Evolutionary conservation across 768 basidiomycete species (phyloP), one percentile per base, ranked within the genome.

Genomic region (Leccinum longicurvipes): DNA sequence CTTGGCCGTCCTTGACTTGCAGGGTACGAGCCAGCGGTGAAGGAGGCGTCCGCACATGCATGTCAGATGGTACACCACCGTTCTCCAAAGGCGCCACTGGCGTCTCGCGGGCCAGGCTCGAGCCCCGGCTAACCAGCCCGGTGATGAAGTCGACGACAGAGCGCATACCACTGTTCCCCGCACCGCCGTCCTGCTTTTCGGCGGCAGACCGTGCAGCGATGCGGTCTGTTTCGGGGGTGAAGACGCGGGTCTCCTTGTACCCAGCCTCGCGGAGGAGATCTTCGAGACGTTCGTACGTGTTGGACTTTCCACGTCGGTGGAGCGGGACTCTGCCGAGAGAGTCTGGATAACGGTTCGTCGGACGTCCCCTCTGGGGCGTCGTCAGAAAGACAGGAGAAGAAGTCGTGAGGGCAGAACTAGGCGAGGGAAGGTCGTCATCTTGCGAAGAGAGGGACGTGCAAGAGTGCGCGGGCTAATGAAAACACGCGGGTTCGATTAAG

Each of bases 191-290:
- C 32, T 51, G 59, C 31, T 63, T 69, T 59, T 54, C 64, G 9
- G 50, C 14, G 12, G 70, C 66, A 11, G 65, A 66, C 21, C 65
- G 63, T 39, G 39, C n/a, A 24, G 68, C 74, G 17, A 67, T 64
- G 36, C 81, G 79, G 56, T 92, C 89, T 4, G 79, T 75, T 70
- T 93, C 91, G 8, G 93, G 93, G 0, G 93, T 94, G 63, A 91
- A 89, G 11, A 97, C 80, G 42, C 93, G 82, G 3, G 92, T 94
- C 67, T 96, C 93, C 69, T 92, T 93, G 77, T 94, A 95, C 2
- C 93, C 93, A 1, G 91, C 91, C 68, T 93, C 89, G 49, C 83
- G 78, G 25, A 97, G 78, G 17, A 97, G 77, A 72, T 94, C 91
- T 60, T 93, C 93, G 19, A 96, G 79, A 6, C 83, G 79, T 61